Conservation (phyloP, 495 filamentous ascomycete genomes). For the Penicillium pancosmium region DNA sequence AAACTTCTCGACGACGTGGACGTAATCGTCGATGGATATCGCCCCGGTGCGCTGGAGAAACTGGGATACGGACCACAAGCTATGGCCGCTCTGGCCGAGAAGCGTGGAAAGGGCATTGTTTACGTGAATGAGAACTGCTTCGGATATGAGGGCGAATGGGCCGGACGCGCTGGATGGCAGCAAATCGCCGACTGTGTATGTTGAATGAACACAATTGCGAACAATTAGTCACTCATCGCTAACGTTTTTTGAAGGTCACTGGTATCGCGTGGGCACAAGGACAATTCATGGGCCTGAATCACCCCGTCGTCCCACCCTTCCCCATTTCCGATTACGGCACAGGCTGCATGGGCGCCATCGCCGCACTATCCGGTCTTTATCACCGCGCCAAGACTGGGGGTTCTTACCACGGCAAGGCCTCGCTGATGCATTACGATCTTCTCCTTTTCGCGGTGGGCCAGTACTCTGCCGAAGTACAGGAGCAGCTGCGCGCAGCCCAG, state of each 20-base stretch:
- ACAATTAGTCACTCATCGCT: constrained; percentile 25
- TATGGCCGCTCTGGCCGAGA: constrained; percentile 53
- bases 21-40: constrained; percentile 67
- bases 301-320: constrained; percentile 77
- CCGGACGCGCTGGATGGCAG: constrained; percentile 55
- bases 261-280: constrained; percentile 77
- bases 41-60: constrained; percentile 65
- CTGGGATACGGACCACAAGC: constrained; percentile 62
- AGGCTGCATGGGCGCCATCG: constrained; percentile 66
- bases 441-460: constrained; percentile 65
- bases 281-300: constrained; percentile 66
- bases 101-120: constrained; percentile 63
- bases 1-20: constrained; percentile 61
- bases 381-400: constrained; percentile 63
- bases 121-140: constrained; percentile 77
- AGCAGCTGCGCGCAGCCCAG: constrained; percentile 55
- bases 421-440: constrained; percentile 70
- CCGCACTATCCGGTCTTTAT: constrained; percentile 64
- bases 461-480: constrained; percentile 59
- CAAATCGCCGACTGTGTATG: constrained; percentile 59
- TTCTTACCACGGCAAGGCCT: constrained; percentile 65
- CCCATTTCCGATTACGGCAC: constrained; percentile 84
- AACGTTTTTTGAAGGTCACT: constrained; percentile 45
- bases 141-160: constrained; percentile 55
- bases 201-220: not conserved